These are phyloP conservation scores for Tolypocladium tropicale DNA, from an alignment of 2,329 filamentous ascomycete genomes.

Conservation along the genomic window DNA sequence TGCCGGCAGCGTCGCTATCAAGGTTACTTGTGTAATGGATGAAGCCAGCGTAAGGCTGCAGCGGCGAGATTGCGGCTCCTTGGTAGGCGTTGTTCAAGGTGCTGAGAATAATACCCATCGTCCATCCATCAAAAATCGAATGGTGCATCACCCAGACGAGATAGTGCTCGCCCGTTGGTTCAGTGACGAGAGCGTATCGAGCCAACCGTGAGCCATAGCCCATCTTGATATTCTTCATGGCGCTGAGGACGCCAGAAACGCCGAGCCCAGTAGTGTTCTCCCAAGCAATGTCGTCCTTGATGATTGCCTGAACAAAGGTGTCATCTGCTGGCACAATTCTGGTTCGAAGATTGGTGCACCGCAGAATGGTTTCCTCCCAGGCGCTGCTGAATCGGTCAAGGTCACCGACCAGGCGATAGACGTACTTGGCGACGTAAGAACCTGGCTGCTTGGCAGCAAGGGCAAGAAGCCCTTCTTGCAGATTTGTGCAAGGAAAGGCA, in stretches of 20 bases:
- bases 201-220: constrained; percentile 2
- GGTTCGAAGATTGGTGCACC: constrained; percentile 6
- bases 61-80: not conserved
- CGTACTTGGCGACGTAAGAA: constrained; percentile 8
- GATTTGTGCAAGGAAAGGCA: constrained; percentile 23
- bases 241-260: not conserved
- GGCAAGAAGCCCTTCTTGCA: constrained; percentile 27
- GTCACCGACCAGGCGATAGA: constrained; percentile 21
- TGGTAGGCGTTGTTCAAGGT: constrained; percentile 3
- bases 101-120: not conserved
- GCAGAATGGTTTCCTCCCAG: constrained; percentile 10
- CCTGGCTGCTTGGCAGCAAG: constrained; percentile 17
- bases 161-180: not conserved
- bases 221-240: not conserved
- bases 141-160: constrained; percentile 13
- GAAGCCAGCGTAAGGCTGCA: constrained; percentile 5
- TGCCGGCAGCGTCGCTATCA: not conserved
- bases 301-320: constrained; percentile 3
- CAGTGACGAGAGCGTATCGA: not conserved
- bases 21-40: constrained; percentile 3
- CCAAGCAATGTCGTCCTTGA: not conserved
- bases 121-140: constrained; percentile 13
- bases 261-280: not conserved
- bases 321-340: constrained; percentile 2
- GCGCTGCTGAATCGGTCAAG: constrained; percentile 15